Conservation (phyloP, 257 asterid genomes). For the Primulina eburnea region DNA sequence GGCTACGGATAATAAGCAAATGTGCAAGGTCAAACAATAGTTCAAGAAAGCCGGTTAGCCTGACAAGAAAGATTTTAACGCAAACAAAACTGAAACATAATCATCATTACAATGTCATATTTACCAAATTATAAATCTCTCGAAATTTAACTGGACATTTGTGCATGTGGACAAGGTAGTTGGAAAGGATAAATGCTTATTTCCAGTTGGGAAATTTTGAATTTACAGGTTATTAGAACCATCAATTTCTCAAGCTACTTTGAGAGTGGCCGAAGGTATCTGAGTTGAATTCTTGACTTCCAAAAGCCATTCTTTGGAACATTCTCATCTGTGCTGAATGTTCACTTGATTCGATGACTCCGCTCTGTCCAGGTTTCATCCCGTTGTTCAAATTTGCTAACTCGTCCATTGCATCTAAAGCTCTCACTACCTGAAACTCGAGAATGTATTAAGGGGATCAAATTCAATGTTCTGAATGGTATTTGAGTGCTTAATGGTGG, state of each 20-base stretch:
- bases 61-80: too few species aligned
- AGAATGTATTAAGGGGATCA: not conserved
- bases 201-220: not conserved
- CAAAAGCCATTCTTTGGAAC: slow-evolving; percentile 91
- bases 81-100: not conserved
- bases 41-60: too few species aligned
- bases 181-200: too few species aligned
- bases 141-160: too few species aligned
- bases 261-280: slow-evolving; percentile 51
- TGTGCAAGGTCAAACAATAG: too few species aligned
- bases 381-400: slow-evolving; percentile 72
- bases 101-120: not conserved
- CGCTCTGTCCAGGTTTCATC: slow-evolving; percentile 84
- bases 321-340: slow-evolving; percentile 83
- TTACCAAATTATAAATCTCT: not conserved
- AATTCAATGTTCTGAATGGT: slow-evolving; percentile 2
- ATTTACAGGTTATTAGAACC: not conserved
- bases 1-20: too few species aligned
- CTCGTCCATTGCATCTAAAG: slow-evolving; percentile 73
- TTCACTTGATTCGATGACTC: slow-evolving; percentile 63
- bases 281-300: slow-evolving; percentile 72
- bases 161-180: too few species aligned
- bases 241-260: slow-evolving; percentile 44
- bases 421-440: slow-evolving; percentile 63
- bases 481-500: not conserved